Evolutionary conservation across 495 filamentous ascomycete genomes (phyloP), one percentile per base, ranked within the genome.

Genomic region (Amphirosellinia nigrospora): DNA sequence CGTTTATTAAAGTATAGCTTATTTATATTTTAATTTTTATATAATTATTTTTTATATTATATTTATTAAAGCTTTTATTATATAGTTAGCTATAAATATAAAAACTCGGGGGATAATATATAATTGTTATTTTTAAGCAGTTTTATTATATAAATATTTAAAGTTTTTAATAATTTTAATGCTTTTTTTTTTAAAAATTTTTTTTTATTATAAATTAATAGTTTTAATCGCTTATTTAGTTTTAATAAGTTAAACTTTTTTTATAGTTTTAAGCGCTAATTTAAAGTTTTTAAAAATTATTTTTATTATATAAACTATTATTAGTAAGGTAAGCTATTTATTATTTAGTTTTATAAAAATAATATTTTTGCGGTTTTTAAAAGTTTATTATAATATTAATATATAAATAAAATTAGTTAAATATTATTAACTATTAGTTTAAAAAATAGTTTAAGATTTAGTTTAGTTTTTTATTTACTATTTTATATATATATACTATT

Each of bases 101-200:
- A 36, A 36, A 36, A 36, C 34, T 36, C 7, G 7, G 7, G 7
- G 7, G 7, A 36, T 36, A 7, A 36, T 36, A 36, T 43, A 36
- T 3, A 36, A 3, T 36, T 3, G 3, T 36, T 36, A 36, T 36
- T 36, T 36, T 36, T 36, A 3, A 36, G 7, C 7, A 36, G 34
- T 36, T 36, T 36, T 36, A 36, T 36, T 36, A 36, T n/a, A 34
- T 56, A 56, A 56, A n/a, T 3, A 30, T 56, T 7, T 34, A 56
- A 56, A 30, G 9, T 56, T 34, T 30, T 56, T 56, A 56, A 56
- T 56, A 6, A 56, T 56, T 56, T 56, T 56, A 34, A 28, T 16
- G 10, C n/a, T n/a, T 30, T 55, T 55, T 21, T 7, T 21, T 30
- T 55, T 55, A 30, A 19, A 55, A 11, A 16, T 55, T 55, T 30